Base-by-base conservation (phyloP, 2,329 filamentous ascomycete genomes). In the Colletotrichum sidae region DNA sequence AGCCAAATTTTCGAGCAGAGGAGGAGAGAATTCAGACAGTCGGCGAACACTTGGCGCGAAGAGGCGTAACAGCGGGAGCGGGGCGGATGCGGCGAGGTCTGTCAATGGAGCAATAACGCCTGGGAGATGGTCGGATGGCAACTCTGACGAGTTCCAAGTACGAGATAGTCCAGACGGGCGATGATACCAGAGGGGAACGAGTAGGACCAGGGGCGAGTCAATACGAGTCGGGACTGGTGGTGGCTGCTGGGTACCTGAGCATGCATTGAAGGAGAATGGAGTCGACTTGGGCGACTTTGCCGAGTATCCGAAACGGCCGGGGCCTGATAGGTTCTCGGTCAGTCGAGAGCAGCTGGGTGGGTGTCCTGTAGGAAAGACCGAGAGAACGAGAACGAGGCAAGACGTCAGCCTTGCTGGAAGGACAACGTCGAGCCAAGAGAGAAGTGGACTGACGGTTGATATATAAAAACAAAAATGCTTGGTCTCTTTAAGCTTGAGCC, bases 151-250 rank as follows among this genome's bases (percentile, higher is more conserved):
- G 57, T 46, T 51, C 55, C 50, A 33, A 17, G 39, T n/a, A 17
- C 55, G 57, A 33, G 25, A 34, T n/a, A 17, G 37, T 61, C 45
- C 52, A 49, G 52, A 45, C 38, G 25, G 52, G 34, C 58, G 62
- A 65, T 65, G 58, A 65, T 62, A 65, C 62, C 52, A 35, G 47
- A 56, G 41, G 62, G 62, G 62, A 53, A 65, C 62, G 44, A 62
- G 62, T 45, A 42, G 41, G 42, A 52, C 46, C 53, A 17, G 52
- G 58, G 58, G 38, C 51, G 41, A 55, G 42, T 38, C 41, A 55
- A 55, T 17, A 39, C 47, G 46, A 53, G 52, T 15, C 9, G 37
- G 33, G 37, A 38, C 13, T 13, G 44, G 13, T 13, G 44, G 38
- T 33, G 45, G 17, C 38, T 45, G 34, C 37, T n/a, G 34, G 17